Base-by-base conservation (phyloP, 371 early-diverging fungal species). In the Syncephalastrum sp. region DNA sequence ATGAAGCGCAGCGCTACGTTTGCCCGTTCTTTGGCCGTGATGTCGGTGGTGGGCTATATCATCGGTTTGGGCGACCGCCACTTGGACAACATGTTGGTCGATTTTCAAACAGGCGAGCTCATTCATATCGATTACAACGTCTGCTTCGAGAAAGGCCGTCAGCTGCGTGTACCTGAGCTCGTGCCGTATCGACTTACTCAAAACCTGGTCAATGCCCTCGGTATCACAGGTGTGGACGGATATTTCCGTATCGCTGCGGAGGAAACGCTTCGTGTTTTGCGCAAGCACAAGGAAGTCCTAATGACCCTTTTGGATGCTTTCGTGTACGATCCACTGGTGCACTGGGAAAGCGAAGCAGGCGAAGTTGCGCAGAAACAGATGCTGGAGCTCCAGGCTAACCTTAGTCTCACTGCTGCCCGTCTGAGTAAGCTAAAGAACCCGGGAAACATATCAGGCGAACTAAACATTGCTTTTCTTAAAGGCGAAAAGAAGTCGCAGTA, bases 11-110 rank as follows among this genome's bases (percentile, higher is more conserved):
- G 87, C n/a, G 73, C 79, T 12, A 68, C 80, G 8, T 98, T 92
- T 69, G 88, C 88, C 6, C 82, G 90, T 14, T 95, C 96, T 42
- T 82, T 94, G n/a, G 98, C 99, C 2, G 90, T 91, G 0, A 92
- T 90, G 74, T 94, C 93, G 8, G 91, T 98, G 53, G 85, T 95
- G 50, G 99, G 99, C 0, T 98, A 94, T 75, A 84, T 99, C 15
- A 89, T 99, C 63, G 99, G 99, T 1, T 79, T 99, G 21, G 99
- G 99, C 13, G 99, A 99, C 75, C 89, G 99, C 12, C 99, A 99
- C 71, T 64, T 93, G 63, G 97, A 98, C 67, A 99, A 99, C 67
- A 97, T 99, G 48, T 55, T 99, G 60, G 69, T 99, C 13, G 98
- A 99, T 68, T 73, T 70, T 44, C 66, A 68, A 12, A 86, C 85